A percentile compares a stretch with the other conserved stretches of the same genome.
Evolutionary conservation across 352 stramenopile species (phyloP).

Genomic region (Phytophthora quininea): DNA sequence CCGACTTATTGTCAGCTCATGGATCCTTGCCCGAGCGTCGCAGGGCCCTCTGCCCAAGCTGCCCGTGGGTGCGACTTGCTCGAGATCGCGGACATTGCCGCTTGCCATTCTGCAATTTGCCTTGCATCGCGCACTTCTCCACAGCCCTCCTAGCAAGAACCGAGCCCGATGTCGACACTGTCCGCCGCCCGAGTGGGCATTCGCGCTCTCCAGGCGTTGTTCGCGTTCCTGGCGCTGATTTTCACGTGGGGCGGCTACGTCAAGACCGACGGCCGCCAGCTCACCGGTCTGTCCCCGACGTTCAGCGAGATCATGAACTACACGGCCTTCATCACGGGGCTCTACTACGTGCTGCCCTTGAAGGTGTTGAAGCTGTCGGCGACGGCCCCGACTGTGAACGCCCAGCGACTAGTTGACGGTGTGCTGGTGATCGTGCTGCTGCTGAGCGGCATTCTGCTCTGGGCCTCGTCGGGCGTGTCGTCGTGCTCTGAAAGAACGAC

Average conservation of each 20-base stretch:
- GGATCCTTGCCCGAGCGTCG: too few species aligned
- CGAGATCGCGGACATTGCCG: neutral
- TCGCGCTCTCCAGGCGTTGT: slow-evolving; percentile 26
- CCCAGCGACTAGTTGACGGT: slow-evolving; percentile 27
- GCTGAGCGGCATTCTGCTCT: slow-evolving; percentile 27
- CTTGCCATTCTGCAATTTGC: slow-evolving; percentile 36
- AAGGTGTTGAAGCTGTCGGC: slow-evolving; percentile 59
- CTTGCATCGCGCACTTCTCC: slow-evolving; percentile 12
- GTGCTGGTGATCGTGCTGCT: slow-evolving; percentile 21
- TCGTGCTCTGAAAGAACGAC: slow-evolving; percentile 38
- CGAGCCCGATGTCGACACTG: slow-evolving; percentile 17
- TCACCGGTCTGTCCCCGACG: slow-evolving; percentile 19
- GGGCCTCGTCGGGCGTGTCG: slow-evolving; percentile 37
- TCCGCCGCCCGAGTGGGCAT: slow-evolving; percentile 28
- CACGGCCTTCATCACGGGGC: slow-evolving; percentile 56
- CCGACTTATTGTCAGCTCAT: neutral
- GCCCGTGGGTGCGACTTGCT: neutral
- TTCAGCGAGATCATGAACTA: slow-evolving; percentile 65
- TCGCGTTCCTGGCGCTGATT: slow-evolving; percentile 25
- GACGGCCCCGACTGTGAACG: slow-evolving; percentile 17
- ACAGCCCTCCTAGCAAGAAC: neutral
- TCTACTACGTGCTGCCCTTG: slow-evolving; percentile 83
- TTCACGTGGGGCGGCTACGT: slow-evolving; percentile 36
- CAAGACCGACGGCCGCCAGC: slow-evolving; percentile 22
- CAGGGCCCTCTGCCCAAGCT: too few species aligned